These are phyloP conservation scores for Aegilops speltoides DNA, from an alignment of 176 grass and related monocot genomes.

Conservation along the genomic window DNA sequence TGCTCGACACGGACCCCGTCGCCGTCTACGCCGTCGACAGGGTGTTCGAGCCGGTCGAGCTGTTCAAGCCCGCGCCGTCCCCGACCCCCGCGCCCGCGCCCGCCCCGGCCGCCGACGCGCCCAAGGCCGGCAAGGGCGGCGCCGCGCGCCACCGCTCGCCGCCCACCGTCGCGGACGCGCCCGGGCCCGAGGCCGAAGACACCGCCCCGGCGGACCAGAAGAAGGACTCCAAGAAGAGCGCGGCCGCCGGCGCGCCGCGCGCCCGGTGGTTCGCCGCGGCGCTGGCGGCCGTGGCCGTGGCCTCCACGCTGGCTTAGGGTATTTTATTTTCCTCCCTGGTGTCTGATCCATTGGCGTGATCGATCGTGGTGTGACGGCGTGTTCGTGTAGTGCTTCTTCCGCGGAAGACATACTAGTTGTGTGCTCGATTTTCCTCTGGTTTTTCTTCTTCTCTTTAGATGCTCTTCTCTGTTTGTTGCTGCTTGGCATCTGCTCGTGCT, in stretches of 20 bases:
- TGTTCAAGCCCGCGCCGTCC: constrained; percentile 51
- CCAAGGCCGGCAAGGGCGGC: constrained; percentile 33
- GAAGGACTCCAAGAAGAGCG: constrained; percentile 47
- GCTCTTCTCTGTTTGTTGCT: background rate
- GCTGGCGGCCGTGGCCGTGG: constrained; percentile 9
- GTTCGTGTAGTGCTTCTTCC: background rate
- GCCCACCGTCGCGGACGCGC: constrained; percentile 43
- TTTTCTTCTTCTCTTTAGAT: background rate
- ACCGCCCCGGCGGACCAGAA: constrained; percentile 37
- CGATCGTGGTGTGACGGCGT: constrained; percentile 43
- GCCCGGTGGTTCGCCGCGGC: constrained; percentile 20
- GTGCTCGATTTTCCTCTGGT: constrained; percentile 17
- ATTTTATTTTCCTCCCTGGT: background rate
- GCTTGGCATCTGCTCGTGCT: background rate
- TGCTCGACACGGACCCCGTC: constrained; percentile 56
- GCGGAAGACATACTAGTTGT: constrained; percentile 25
- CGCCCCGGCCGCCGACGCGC: background rate
- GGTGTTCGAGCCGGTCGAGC: constrained; percentile 71
- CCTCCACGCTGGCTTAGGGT: constrained; percentile 4
- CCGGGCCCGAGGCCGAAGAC: constrained; percentile 28
- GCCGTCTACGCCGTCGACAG: constrained; percentile 57
- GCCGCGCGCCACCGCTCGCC: background rate
- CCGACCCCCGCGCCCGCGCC: constrained; percentile 45
- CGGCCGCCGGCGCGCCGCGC: constrained; percentile 19
- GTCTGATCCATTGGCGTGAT: constrained; percentile 26